Evolutionary conservation across 768 basidiomycete species (phyloP).

Genomic region (Hemileccinum rubropunctum): DNA sequence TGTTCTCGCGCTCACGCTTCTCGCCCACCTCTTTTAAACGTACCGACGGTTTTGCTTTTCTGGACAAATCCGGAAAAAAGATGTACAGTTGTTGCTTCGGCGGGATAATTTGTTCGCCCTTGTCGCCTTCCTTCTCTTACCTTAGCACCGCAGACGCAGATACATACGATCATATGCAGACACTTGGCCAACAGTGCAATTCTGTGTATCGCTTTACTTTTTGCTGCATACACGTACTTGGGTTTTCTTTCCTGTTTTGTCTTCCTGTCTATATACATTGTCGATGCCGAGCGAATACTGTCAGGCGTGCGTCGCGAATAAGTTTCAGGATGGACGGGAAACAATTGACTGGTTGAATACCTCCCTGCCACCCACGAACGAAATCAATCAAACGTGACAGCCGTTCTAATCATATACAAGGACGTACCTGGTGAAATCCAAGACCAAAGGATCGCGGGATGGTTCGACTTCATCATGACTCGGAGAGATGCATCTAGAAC

Average conservation of each 20-base stretch:
- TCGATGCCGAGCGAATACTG: neutral
- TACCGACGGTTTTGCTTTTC: neutral
- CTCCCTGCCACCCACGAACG: neutral
- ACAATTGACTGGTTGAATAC: no score
- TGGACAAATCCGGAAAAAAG: no score
- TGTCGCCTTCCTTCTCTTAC: neutral
- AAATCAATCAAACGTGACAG: neutral
- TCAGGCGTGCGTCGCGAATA: neutral
- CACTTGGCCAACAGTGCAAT: neutral
- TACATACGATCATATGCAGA: neutral
- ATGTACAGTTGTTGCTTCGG: neutral
- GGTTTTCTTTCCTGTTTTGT: neutral
- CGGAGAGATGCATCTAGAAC: slow-evolving; percentile 2
- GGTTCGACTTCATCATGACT: no score
- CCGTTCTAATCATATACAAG: no score
- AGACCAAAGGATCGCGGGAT: neutral
- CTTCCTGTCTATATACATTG: neutral
- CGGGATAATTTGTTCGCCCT: neutral
- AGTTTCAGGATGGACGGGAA: neutral
- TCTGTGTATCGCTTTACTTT: neutral
- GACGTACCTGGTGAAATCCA: no score
- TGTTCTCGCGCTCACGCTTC: slow-evolving; percentile 11
- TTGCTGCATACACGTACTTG: neutral
- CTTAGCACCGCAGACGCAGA: neutral
- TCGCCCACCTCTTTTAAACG: slow-evolving; percentile 21